phyloP scores from a whole-genome alignment of 768 basidiomycete genomes.

The Mycena galericulata region DNA sequence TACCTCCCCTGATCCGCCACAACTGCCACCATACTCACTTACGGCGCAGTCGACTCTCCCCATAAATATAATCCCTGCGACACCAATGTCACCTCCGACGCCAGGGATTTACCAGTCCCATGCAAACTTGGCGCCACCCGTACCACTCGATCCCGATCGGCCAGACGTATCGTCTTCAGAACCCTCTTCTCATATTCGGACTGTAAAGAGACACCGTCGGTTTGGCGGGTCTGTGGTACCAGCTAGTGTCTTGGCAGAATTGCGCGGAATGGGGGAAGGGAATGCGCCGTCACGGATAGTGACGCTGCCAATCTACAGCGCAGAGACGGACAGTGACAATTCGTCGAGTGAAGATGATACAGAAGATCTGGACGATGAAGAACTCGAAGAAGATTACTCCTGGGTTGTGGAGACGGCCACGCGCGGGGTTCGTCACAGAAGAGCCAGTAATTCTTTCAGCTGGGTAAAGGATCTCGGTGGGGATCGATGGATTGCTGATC shows the following conservation, averaged over 20 bases:
- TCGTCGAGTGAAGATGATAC: neutral
- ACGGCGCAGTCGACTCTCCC: neutral
- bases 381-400: slow-evolving; percentile 1
- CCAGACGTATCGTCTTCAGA: neutral
- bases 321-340: neutral
- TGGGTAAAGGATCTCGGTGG: slow-evolving; percentile 19
- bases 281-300: neutral
- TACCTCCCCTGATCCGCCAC: slow-evolving; percentile 9
- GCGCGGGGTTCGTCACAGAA: neutral
- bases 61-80: slow-evolving; percentile 13
- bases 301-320: neutral
- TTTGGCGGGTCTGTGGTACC: slow-evolving; percentile 26
- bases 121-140: neutral
- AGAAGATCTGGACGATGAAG: neutral
- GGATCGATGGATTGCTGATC: slow-evolving; percentile 28
- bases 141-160: neutral
- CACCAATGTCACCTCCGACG: slow-evolving; percentile 17
- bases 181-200: neutral
- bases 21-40: neutral
- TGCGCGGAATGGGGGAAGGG: slow-evolving; percentile 9
- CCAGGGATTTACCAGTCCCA: neutral
- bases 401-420: slow-evolving; percentile 19
- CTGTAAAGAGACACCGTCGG: slow-evolving; percentile 12
- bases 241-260: slow-evolving; percentile 9
- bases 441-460: neutral